These are phyloP conservation scores for Phialophora macrospora DNA, from an alignment of 2,329 filamentous ascomycete genomes.

Conservation along the genomic window DNA sequence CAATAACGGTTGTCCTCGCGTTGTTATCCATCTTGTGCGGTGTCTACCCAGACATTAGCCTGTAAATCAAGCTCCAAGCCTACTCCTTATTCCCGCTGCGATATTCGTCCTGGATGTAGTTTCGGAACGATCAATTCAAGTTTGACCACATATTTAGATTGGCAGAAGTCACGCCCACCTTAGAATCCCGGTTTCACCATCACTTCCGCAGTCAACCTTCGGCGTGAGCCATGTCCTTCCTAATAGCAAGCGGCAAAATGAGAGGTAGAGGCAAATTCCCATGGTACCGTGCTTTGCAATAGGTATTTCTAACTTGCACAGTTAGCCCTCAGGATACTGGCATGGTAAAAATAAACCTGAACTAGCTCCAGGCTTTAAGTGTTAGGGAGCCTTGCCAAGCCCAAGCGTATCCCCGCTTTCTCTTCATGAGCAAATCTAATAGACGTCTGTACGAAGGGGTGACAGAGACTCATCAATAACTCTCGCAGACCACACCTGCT, in stretches of 20 bases:
- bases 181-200: not conserved
- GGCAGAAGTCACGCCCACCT: accelerated
- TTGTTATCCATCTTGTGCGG: not conserved
- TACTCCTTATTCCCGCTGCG: not conserved
- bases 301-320: too few relatives aligned
- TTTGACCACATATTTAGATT: not conserved
- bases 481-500: not conserved
- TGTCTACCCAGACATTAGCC: too few relatives aligned
- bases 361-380: not conserved
- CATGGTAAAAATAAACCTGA: not conserved
- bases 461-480: not conserved
- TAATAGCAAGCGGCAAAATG: not conserved
- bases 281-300: not conserved
- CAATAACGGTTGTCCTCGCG: not conserved
- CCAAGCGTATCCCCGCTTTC: not conserved
- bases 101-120: not conserved
- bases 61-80: too few relatives aligned
- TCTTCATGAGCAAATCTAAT: not conserved
- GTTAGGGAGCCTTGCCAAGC: not conserved
- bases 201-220: not conserved
- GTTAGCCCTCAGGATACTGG: not conserved
- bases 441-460: not conserved
- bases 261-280: not conserved
- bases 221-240: not conserved
- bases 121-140: not conserved